Percentiles rank a stretch among this genome's conserved stretches.
phyloP scores from a whole-genome alignment of 192 early-diverging fungal genomes.

The Radiomyces spectabilis region DNA sequence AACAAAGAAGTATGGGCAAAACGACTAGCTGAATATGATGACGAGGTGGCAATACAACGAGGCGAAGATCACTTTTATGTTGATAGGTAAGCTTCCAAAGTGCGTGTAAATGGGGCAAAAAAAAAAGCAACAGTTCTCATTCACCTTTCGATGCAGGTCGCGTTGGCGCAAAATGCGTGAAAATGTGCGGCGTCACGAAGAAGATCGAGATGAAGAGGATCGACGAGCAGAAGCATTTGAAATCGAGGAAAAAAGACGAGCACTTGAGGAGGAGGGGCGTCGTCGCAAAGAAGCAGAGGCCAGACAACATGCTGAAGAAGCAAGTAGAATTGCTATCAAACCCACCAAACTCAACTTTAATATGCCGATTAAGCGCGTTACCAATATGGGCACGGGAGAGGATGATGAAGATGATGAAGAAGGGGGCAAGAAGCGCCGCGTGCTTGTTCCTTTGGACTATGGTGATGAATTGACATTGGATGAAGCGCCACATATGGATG shows the following conservation, averaged over 20 bases:
- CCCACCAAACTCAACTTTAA: conserved; percentile 19
- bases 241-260: conserved; percentile 26
- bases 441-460: conserved; percentile 44
- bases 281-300: conserved; percentile 2
- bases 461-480: conserved; percentile 31
- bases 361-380: conserved; percentile 25
- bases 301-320: conserved; percentile 19
- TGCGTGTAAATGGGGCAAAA: neutral
- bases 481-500: conserved; percentile 42
- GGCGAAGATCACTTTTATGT: conserved; percentile 69
- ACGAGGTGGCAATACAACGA: conserved; percentile 55
- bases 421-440: conserved; percentile 33
- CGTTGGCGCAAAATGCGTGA: conserved; percentile 71
- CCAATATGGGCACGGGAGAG: conserved; percentile 24
- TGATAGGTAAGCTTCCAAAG: conserved; percentile 49
- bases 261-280: conserved; percentile 16
- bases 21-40: conserved; percentile 60
- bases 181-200: conserved; percentile 52
- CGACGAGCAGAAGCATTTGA: conserved; percentile 40
- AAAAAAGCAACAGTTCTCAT: neutral
- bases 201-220: conserved; percentile 63
- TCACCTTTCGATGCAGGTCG: conserved; percentile 29
- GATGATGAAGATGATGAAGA: conserved; percentile 48
- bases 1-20: conserved; percentile 34
- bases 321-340: conserved; percentile 19